Conservation (phyloP, 179 eudicot genomes). For the Vitellaria paradoxa region DNA sequence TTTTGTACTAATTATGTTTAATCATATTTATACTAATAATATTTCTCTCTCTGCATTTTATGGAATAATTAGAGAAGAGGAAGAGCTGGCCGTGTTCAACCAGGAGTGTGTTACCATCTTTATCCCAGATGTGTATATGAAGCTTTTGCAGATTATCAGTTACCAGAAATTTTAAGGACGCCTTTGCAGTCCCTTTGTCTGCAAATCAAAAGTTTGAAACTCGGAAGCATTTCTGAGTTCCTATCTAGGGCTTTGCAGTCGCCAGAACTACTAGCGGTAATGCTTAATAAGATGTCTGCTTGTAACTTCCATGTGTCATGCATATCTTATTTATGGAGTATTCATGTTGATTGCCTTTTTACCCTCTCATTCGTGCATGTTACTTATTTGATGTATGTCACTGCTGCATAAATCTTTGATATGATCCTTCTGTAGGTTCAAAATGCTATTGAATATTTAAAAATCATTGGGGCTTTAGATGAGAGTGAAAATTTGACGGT, state of each 20-base stretch:
- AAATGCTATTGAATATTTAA: constrained; percentile 81
- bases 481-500: constrained; percentile 66
- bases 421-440: constrained; percentile 50
- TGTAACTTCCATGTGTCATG: neutral
- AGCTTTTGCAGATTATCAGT: constrained; percentile 72
- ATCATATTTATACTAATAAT: neutral
- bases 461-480: constrained; percentile 77
- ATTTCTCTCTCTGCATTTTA: neutral
- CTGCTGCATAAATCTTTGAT: neutral
- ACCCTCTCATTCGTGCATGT: neutral
- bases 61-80: constrained; percentile 62
- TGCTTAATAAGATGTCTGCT: constrained; percentile 14
- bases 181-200: constrained; percentile 85
- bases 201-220: constrained; percentile 84
- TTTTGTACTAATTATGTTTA: neutral
- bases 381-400: neutral
- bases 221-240: constrained; percentile 79
- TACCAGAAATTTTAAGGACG: constrained; percentile 83
- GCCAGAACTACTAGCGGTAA: constrained; percentile 73
- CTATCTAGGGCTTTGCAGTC: constrained; percentile 78
- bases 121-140: constrained; percentile 82
- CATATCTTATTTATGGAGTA: neutral
- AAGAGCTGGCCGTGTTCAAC: constrained; percentile 90
- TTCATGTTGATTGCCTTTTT: neutral
- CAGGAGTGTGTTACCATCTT: constrained; percentile 88